phyloP scores from a whole-genome alignment of 2,329 filamentous ascomycete species.

The Pseudopithomyces chartarum region DNA sequence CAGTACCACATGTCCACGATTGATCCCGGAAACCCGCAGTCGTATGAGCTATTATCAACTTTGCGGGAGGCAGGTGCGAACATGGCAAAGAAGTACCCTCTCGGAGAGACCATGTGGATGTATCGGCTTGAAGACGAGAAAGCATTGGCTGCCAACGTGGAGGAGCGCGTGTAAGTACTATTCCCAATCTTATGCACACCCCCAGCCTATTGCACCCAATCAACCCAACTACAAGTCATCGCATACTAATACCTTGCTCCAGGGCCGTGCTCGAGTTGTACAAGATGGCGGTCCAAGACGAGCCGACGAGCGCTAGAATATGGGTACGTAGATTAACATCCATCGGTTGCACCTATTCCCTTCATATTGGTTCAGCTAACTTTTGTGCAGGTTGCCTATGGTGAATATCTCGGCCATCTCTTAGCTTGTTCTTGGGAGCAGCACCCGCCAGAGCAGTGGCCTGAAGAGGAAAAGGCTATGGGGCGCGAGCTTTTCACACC shows the following conservation, averaged over 20 bases:
- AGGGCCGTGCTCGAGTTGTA: conserved; percentile 70
- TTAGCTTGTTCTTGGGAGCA: conserved; percentile 67
- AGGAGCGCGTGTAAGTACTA: conserved; percentile 61
- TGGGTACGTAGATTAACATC: conserved; percentile 61
- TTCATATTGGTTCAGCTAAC: background rate
- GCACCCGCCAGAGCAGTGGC: conserved; percentile 53
- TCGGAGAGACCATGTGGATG: conserved; percentile 78
- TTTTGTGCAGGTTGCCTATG: conserved; percentile 59
- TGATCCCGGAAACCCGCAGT: conserved; percentile 41
- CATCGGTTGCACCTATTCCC: background rate
- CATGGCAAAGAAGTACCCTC: conserved; percentile 67
- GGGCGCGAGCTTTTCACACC: conserved; percentile 75
- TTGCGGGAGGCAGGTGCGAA: conserved; percentile 59
- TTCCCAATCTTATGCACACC: background rate
- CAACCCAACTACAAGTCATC: background rate
- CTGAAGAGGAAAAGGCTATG: conserved; percentile 70
- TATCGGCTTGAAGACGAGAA: conserved; percentile 77
- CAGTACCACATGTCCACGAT: conserved; percentile 44
- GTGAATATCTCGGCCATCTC: conserved; percentile 76
- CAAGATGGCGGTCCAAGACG: conserved; percentile 70
- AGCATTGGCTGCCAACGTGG: conserved; percentile 63
- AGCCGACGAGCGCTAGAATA: conserved; percentile 73
- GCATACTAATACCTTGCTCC: background rate
- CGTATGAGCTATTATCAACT: conserved; percentile 52
- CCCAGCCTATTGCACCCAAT: background rate